phyloP scores from a whole-genome alignment of 2,329 filamentous ascomycete species.

The Chaetomium olivaceum region DNA sequence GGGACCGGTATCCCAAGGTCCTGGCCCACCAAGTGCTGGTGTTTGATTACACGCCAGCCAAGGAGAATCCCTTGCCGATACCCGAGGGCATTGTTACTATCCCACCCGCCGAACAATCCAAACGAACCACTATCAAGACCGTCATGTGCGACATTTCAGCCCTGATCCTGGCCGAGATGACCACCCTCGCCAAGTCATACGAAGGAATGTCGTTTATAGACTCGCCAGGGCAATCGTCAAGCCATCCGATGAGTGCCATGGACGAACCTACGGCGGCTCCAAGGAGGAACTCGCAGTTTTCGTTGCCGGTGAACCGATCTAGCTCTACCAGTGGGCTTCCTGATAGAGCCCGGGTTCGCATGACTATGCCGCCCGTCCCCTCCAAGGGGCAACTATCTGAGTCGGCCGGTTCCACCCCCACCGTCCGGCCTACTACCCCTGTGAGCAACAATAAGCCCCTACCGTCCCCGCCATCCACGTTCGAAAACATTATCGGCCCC shows the following conservation, averaged over 20 bases:
- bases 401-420: conserved; percentile 48
- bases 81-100: conserved; percentile 71
- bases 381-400: conserved; percentile 48
- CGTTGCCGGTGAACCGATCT: conserved; percentile 52
- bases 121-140: conserved; percentile 77
- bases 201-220: conserved; percentile 75
- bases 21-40: conserved; percentile 77
- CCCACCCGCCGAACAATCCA: conserved; percentile 67
- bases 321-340: conserved; percentile 53
- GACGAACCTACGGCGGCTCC: conserved; percentile 43
- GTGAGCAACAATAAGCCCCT: conserved; percentile 46
- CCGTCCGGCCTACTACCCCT: conserved; percentile 52
- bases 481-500: conserved; percentile 48
- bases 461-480: conserved; percentile 49
- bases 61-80: conserved; percentile 53
- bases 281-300: conserved; percentile 59
- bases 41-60: conserved; percentile 66
- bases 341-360: conserved; percentile 66
- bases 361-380: conserved; percentile 77
- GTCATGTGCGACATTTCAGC: conserved; percentile 79
- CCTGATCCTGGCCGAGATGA: conserved; percentile 72
- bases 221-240: conserved; percentile 63
- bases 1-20: conserved; percentile 72
- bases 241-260: conserved; percentile 48
- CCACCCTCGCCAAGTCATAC: conserved; percentile 69